Percentiles rank a stretch among this genome's conserved stretches.
phyloP scores from a whole-genome alignment of 345 rosid genomes.

The Rhizophora mangle region DNA sequence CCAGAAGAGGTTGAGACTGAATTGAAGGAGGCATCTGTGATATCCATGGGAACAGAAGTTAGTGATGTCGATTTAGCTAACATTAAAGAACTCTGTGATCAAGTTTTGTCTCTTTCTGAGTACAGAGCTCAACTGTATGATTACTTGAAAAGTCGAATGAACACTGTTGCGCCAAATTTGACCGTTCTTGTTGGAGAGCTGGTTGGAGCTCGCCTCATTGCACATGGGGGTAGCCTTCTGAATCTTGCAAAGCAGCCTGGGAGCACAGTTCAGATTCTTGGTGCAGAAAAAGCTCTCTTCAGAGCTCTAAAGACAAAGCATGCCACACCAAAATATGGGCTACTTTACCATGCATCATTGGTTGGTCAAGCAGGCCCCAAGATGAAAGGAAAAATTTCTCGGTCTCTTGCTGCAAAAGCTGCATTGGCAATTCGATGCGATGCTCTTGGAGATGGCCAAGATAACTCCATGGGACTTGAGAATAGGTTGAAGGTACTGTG shows the following conservation, averaged over 20 bases:
- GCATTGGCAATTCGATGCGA: background rate
- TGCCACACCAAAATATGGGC: conserved; percentile 2
- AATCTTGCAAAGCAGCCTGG: conserved; percentile 4
- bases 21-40: background rate
- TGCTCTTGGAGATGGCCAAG: background rate
- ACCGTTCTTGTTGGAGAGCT: conserved; percentile 3
- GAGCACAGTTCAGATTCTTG: background rate
- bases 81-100: background rate
- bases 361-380: background rate
- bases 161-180: background rate
- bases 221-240: conserved; percentile 2
- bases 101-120: background rate
- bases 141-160: conserved; percentile 2
- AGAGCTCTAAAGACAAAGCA: background rate
- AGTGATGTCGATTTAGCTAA: background rate
- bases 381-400: background rate
- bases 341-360: conserved; percentile 5
- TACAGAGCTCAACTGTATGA: conserved; percentile 1
- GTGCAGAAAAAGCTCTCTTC: conserved; percentile 5
- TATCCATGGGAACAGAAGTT: conserved; percentile 4
- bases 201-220: conserved; percentile 2
- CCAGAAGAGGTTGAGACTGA: conserved; percentile 2
- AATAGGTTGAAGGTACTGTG: background rate
- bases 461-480: background rate
- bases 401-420: background rate